Evolutionary conservation across 371 early-diverging fungal genomes (phyloP).

Genomic region (Rhizopus delemar): DNA sequence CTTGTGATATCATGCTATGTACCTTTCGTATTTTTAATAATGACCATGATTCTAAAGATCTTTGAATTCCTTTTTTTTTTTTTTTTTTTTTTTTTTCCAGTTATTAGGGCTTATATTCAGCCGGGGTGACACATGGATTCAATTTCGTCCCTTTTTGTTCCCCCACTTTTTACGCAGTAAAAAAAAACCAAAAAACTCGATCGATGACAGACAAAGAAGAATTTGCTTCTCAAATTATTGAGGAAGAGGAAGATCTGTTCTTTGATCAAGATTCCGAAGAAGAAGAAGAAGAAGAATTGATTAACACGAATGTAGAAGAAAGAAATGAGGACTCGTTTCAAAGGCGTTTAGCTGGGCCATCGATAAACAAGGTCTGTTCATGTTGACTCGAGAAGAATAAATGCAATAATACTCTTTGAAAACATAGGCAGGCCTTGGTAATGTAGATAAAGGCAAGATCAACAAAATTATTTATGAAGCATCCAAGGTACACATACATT

Average conservation of each 20-base stretch:
- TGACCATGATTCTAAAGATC: too few relatives aligned
- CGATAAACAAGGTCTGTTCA: conserved; percentile 34
- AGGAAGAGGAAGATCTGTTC: conserved; percentile 43
- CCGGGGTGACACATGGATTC: too few relatives aligned
- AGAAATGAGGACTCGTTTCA: conserved; percentile 26
- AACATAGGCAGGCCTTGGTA: conserved; percentile 50
- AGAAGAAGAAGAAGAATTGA: conserved; percentile 4
- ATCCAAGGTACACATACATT: conserved; percentile 47
- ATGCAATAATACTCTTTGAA: neutral
- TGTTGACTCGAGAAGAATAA: neutral
- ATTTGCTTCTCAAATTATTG: conserved; percentile 33
- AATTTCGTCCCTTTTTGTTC: conserved; percentile 1
- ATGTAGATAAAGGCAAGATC: conserved; percentile 48
- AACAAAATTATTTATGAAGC: conserved; percentile 61
- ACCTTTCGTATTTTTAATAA: too few relatives aligned
- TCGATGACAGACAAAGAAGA: conserved; percentile 4
- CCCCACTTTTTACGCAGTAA: neutral
- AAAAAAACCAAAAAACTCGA: neutral
- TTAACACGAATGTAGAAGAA: conserved; percentile 1
- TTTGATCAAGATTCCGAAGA: conserved; percentile 26
- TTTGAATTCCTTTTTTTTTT: too few relatives aligned
- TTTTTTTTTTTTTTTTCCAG: too few relatives aligned
- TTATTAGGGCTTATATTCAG: too few relatives aligned
- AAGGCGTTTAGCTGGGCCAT: conserved; percentile 42
- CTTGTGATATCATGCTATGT: too few relatives aligned